Base-by-base conservation (phyloP, 2,329 filamentous ascomycete genomes). In the Xylariaceae sp. region DNA sequence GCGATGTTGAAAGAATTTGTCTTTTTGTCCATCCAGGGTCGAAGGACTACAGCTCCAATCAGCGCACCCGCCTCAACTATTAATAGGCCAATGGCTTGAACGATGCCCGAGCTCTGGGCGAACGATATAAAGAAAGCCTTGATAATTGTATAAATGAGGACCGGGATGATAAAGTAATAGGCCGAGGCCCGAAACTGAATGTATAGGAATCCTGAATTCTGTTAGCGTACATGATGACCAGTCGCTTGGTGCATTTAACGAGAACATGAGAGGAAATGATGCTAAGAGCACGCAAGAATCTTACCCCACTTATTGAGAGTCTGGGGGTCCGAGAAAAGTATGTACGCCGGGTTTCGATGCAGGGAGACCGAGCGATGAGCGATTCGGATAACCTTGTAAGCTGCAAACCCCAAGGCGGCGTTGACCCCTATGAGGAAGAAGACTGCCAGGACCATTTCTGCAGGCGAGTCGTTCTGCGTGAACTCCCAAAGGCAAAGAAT, bases 21-120 rank as follows among this genome's bases (percentile, higher is more conserved):
- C 71, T 90, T 91, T 80, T 95, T 95, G 74, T 96, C 91, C 91
- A 97, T 97, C 85, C 89, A 97, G 15, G 91, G 91, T 45, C 88
- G 83, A 52, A 96, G 70, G 40, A 95, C 83, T 45, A 82, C 85
- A 42, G 89, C 82, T 17, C 69, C 81, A 54, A 95, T 85, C 42
- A 97, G 74, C 54, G 86, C 83, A 39, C 67, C 79, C 2, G 84
- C 84, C 65, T 97, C 91, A 42, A 96, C 81, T 45, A 96, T 72
- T 31, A 97, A 73, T 43, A 96, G 76, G 13, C 83, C 87, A 43
- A 96, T 74, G 9, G 89, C 88, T 66, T 95, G 89, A 16, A 83
- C 81, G 4, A 79, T 78, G 24, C 82, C 79, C 26, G 73, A 78
- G 33, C 70, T 69, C 64, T 97, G 91, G 19, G 78, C 81, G 43